phyloP scores from a whole-genome alignment of 2,329 filamentous ascomycete species.

The Ophiostoma novo-ulmi region DNA sequence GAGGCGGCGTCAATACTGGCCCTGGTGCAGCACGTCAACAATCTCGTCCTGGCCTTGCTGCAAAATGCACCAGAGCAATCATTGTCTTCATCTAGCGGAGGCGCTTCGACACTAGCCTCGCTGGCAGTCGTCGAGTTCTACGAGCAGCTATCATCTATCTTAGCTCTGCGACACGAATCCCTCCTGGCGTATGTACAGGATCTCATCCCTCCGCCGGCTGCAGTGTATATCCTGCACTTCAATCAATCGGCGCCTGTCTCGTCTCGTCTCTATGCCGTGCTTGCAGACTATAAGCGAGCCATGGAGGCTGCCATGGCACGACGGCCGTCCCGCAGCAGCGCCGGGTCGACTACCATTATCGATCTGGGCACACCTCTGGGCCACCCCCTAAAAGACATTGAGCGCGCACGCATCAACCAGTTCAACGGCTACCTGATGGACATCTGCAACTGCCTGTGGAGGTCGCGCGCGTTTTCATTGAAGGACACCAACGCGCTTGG shows the following conservation, averaged over 20 bases:
- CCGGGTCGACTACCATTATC: constrained; percentile 11
- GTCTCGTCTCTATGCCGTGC: constrained; percentile 63
- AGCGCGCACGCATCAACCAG: constrained; percentile 56
- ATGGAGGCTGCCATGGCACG: constrained; percentile 60
- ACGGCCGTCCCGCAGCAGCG: constrained; percentile 22
- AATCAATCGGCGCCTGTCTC: constrained; percentile 56
- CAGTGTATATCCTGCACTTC: constrained; percentile 69
- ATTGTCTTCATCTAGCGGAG: constrained; percentile 30
- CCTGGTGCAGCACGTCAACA: constrained; percentile 47
- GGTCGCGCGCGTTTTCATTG: constrained; percentile 62
- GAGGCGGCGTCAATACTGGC: constrained; percentile 35
- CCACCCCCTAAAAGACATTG: constrained; percentile 41
- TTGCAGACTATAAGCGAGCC: constrained; percentile 67
- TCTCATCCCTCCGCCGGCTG: constrained; percentile 59
- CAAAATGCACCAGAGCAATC: constrained; percentile 46
- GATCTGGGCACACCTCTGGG: constrained; percentile 11
- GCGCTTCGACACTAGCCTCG: constrained; percentile 31
- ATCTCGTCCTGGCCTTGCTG: constrained; percentile 54
- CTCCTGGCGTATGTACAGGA: constrained; percentile 57
- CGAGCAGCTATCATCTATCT: constrained; percentile 53
- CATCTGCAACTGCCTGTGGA: constrained; percentile 78
- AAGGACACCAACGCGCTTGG: constrained; percentile 59
- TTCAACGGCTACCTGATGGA: constrained; percentile 88
- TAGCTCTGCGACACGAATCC: constrained; percentile 43
- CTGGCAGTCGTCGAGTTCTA: constrained; percentile 66